Base-by-base conservation (phyloP, 2,329 filamentous ascomycete species). In the Aspergillus novoparasiticus region DNA sequence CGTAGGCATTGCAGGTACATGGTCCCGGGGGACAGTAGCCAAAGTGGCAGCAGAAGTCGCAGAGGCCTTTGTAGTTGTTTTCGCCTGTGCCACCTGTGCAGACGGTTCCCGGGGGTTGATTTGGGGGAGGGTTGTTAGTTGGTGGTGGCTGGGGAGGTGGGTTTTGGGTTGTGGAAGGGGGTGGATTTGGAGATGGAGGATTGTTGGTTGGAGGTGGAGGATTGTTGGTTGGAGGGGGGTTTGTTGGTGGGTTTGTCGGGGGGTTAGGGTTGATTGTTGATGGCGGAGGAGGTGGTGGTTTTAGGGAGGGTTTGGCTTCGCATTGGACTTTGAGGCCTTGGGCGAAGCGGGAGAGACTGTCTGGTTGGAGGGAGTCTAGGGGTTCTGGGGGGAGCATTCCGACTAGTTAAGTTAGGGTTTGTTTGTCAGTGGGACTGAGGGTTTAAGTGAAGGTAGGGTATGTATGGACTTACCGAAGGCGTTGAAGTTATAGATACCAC, bases 401-500 rank as follows among this genome's bases (percentile, higher is more conserved):
- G n/a, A 55, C 51, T 55, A 55, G 51, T 11, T 10, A 2, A 36
- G 19, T 16, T n/a, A 32, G n/a, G 2, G 5, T 5, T 10, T 19
- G 32, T 23, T 19, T 19, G 32, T 39, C 10, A 36, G 51, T 23
- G 4, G 16, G 51, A 55, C 36, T 30, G 36, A 6, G 6, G 16
- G 39, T 3, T 10, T 4, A 32, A 10, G 6, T 21, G 2, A 51
- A 16, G 46, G 46, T 30, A 14, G 4, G 26, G 23, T 26, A 21
- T 36, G 19, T 3, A 16, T 30, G 11, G 4, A 59, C 58, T 32
- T 28, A 60, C 58, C 58, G 30, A 60, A 86, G 16, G 83, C 80
- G 63, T 87, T 87, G 75, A 83, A 86, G 74, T 86, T 86, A 75
- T 86, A 86, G 54, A 86, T 76, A 4, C 84, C 73, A 39, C 71